A percentile compares a stretch with the other conserved stretches of the same genome.
phyloP scores from a whole-genome alignment of 139 green algal species.

The Tetraselmis chui region DNA sequence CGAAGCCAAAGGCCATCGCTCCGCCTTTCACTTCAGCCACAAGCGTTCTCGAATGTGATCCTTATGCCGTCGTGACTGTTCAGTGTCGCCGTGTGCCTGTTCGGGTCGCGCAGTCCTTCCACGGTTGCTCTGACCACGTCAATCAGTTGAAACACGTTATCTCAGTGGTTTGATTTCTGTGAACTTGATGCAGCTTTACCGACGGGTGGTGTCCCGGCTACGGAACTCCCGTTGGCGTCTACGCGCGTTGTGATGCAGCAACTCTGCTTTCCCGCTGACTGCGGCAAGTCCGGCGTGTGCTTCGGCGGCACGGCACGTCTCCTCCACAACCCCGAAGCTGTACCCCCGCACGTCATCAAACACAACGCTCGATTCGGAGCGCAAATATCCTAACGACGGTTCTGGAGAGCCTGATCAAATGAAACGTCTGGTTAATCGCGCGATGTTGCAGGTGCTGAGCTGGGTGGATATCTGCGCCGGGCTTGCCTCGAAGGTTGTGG shows the following conservation, averaged over 20 bases:
- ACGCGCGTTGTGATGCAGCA: conserved; percentile 71
- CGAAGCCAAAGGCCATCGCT: no score
- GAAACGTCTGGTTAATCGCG: neutral
- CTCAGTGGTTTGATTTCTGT: no score
- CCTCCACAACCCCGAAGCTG: neutral
- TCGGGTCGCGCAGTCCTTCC: no score
- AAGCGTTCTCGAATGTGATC: no score
- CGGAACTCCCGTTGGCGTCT: conserved; percentile 41
- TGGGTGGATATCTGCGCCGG: conserved; percentile 81
- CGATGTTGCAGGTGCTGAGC: conserved; percentile 66
- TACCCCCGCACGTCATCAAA: neutral
- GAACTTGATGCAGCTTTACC: neutral
- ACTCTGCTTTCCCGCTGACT: conserved; percentile 50
- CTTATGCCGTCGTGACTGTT: no score
- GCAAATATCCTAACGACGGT: neutral
- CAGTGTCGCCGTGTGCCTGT: no score
- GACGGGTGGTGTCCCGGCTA: neutral
- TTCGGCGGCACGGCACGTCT: conserved; percentile 43
- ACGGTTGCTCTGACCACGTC: no score
- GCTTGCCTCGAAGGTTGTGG: conserved; percentile 69
- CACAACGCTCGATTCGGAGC: neutral
- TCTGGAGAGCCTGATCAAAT: neutral
- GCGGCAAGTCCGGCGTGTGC: conserved; percentile 56
- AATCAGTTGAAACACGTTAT: no score
- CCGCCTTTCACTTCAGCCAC: no score